Base-by-base conservation (phyloP, 208 protist species). In the Trypanosoma cruzi region DNA sequence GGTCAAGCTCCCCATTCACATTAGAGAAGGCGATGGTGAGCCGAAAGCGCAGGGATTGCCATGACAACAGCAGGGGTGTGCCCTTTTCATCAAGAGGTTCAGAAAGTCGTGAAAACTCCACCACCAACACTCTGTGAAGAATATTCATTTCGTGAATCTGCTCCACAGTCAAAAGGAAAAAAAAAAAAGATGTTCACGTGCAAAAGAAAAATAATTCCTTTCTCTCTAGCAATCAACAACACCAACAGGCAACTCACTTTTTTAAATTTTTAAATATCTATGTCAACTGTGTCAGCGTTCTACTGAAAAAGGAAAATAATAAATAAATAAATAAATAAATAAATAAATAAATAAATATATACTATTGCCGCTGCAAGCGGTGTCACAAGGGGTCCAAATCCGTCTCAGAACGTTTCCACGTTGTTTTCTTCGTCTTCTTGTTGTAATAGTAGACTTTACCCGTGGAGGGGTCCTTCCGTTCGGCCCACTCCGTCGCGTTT, bases 11-110 rank as follows among this genome's bases (percentile, higher is more conserved):
- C 3, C 26, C 68, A 52, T 79, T 64, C 37, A 65, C 61, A 49
- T 85, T 82, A 40, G 66, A 65, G 42, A 78, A 80, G 10, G 70
- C 68, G 34, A 85, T 69, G 37, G 73, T 75, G 34, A 88, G 76
- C 22, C 70, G 60, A 58, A 84, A 83, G 22, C 68, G 64, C n/a
- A 88, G 52, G 1, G 73, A 52, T 66, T 88, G 79, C 29, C 79
- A 71, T 31, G 79, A 79, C 29, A 82, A 42, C 37, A 88, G 57
- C 22, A 72, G 63, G 52, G 46, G 22, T 49, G 4, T 53, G 14
- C n/a, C 29, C 46, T 67, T 28, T 11, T 49, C 46, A 48, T 53
- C 63, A 42, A 34, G 44, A 28, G n/a, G 22, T 0, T 59, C 34
- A 16, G 34, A 36, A 26, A 80, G 34, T 1, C 74, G 68, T 48